Base-by-base conservation (phyloP, 129 eudicot species). In the Flaveria sonorensis region DNA sequence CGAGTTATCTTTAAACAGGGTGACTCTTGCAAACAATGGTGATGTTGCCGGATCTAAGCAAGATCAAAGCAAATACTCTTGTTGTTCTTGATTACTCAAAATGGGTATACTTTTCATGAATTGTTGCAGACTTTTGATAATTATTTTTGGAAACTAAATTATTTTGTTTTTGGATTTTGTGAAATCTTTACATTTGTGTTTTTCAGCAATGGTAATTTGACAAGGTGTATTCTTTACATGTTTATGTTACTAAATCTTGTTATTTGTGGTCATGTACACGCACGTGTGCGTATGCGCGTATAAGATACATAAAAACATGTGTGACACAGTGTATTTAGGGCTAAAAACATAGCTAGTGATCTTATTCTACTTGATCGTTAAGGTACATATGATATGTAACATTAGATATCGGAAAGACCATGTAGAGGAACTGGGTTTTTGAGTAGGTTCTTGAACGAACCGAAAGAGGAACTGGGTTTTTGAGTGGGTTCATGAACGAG, bases 1-100 rank as follows among this genome's bases (percentile, higher is more conserved):
- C n/a, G 90, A 89, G 57, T 82, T 92, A 65, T 87, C 97, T 18
- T 77, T 85, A 19, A 85, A 89, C 70, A 82, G 97, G 79, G 96
- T 92, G 62, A 89, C 85, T 77, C 96, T 92, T 36, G 86, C 86
- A 64, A 70, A 80, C 56, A 50, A 77, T 42, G 89, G 73, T 62
- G 70, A 71, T 26, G 86, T 60, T 70, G 87, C 57, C 71, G 87
- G 78, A 77, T 68, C 90, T 39, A 87, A 86, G 46, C 71, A 75
- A 67, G 77, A 64, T 24, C 76, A 77, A 53, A 83, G 86, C 53
- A 82, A 68, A 42, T 84, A 68, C 47, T 91, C 97, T 8, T 91
- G 97, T 71, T 91, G 97, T 80, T 89, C 88, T n/a, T 81, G 85
- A 70, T 85, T 45, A 18, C 70, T 36, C 7, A 18, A 12, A 70